Evolutionary conservation across 2,329 filamentous ascomycete species (phyloP), one percentile per base, ranked within the genome.

Genomic region (Xylariaceae sp.): DNA sequence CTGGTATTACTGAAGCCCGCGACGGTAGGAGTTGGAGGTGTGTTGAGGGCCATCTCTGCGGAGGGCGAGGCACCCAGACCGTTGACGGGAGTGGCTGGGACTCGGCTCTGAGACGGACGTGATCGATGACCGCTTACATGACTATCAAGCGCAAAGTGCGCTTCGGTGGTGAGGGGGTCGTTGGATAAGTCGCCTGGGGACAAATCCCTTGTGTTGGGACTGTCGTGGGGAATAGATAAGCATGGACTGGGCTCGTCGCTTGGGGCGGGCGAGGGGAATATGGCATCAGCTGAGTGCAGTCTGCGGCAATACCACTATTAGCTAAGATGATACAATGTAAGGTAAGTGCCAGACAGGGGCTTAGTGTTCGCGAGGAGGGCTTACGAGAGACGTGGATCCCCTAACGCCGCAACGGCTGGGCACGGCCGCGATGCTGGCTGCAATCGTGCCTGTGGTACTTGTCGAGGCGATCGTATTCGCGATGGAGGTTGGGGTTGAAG

Each of bases 181-280:
- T 26, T 50, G 66, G 58, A 58, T 33, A 66, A 27, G 65, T 64
- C 64, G 63, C 72, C 20, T 23, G 62, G 64, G 58, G 67, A 62
- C 67, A 65, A 53, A 58, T 62, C 37, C 18, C 35, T 24, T 45
- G 55, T 50, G 59, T 64, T 62, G 57, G 75, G 65, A 63, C 72
- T 73, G 53, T 74, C 67, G 64, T 63, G 55, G 60, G 66, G 43
- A 50, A 62, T 69, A 55, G 71, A 65, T 51, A 71, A 55, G 57
- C 68, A 67, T 20, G 81, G 80, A 63, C 80, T 83, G 13, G 76
- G 73, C 56, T 86, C 83, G 59, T 87, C 81, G 65, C 83, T 88
- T 9, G 82, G 79, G 10, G 84, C 79, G 26, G 86, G 84, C 11
- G 86, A 87, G 6, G 84, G 82, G 43, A 87, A 76, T 16, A 81